Evolutionary conservation across 176 grass and related monocot species (phyloP).

Genomic region (Oryza longistaminata): DNA sequence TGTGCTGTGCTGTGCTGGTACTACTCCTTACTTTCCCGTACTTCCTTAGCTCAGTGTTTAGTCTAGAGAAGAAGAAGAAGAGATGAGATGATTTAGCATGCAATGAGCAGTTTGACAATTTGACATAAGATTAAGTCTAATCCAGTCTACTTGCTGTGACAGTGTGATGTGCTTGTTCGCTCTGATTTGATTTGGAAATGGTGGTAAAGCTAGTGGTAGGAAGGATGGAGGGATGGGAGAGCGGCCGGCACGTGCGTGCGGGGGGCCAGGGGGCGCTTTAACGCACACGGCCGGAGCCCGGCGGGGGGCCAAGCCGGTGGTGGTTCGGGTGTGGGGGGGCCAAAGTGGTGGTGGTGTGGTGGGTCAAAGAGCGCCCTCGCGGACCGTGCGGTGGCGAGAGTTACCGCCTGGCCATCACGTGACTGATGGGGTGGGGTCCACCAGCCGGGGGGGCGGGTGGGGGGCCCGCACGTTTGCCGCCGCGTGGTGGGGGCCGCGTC

Average conservation of each 20-base stretch:
- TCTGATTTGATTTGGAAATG: not conserved
- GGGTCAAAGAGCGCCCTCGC: conserved; percentile 46
- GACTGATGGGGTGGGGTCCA: conserved; percentile 13
- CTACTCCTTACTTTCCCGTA: not conserved
- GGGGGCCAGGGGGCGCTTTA: conserved; percentile 23
- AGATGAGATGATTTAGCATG: not conserved
- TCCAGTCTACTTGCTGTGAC: not conserved
- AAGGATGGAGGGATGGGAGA: not conserved
- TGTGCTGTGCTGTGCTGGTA: not conserved
- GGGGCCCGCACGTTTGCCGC: not conserved
- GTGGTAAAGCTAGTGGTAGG: not conserved
- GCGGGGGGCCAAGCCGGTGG: not conserved
- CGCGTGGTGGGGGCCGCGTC: conserved; percentile 14
- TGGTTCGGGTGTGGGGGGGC: not conserved
- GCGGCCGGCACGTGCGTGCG: conserved; percentile 40
- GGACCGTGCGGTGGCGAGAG: conserved; percentile 19
- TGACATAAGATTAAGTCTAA: not conserved
- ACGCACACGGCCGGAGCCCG: conserved; percentile 35
- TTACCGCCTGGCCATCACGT: conserved; percentile 17
- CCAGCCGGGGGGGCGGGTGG: not conserved
- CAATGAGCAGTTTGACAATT: not conserved
- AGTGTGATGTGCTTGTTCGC: not conserved
- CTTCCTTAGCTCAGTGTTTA: conserved; percentile 14
- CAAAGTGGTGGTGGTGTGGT: conserved; percentile 26
- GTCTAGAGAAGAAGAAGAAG: conserved; percentile 10